Evolutionary conservation across 2,329 filamentous ascomycete species (phyloP).

Genomic region (Trichoderma semiorbis): DNA sequence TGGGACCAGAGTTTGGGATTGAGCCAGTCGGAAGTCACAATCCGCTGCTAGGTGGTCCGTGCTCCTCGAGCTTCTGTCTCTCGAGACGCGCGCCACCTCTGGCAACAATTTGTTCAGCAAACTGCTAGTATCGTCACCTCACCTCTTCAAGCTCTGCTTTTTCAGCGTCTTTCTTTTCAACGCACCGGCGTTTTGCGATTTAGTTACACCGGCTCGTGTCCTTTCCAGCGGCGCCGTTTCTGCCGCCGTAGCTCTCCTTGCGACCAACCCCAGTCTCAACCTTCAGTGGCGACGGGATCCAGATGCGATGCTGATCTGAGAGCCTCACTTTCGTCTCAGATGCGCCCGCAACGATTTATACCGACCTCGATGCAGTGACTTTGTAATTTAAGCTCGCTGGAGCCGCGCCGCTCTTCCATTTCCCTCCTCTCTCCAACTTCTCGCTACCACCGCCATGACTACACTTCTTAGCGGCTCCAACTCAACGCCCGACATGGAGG

Average conservation of each 20-base stretch:
- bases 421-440: background rate
- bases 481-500: constrained; percentile 14
- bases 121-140: background rate
- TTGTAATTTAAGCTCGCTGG: constrained; percentile 14
- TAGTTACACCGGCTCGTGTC: background rate
- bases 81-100: constrained; percentile 18
- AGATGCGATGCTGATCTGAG: constrained; percentile 17
- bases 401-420: constrained; percentile 7
- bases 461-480: constrained; percentile 10
- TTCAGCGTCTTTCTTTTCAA: background rate
- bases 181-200: background rate
- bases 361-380: constrained; percentile 18
- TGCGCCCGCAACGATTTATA: constrained; percentile 13
- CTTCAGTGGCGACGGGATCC: background rate
- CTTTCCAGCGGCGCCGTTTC: background rate
- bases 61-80: constrained; percentile 17
- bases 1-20: background rate
- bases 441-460: background rate
- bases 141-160: background rate
- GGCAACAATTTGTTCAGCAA: background rate
- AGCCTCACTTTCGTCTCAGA: constrained; percentile 14
- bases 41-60: constrained; percentile 15
- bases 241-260: background rate
- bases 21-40: background rate
- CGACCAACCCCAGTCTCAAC: background rate